Conservation (phyloP, 805 yeast genomes). For the Candida ascalaphidarum region DNA sequence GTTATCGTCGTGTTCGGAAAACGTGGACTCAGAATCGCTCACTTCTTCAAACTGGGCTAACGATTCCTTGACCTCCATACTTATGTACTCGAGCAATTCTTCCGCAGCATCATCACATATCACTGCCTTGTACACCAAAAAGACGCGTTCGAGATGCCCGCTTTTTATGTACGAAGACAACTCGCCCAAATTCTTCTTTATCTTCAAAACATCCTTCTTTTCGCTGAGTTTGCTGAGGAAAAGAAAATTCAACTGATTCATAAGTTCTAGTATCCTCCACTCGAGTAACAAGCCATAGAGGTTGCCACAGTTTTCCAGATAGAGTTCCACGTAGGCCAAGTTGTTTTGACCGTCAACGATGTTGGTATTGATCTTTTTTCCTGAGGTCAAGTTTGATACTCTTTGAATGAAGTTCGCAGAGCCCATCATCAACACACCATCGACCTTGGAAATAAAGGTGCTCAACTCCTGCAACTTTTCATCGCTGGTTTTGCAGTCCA, state of each 20-base stretch:
- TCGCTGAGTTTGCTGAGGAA: too few relatives aligned
- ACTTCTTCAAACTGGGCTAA: conserved; percentile 8
- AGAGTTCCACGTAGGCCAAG: conserved; percentile 22
- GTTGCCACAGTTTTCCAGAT: conserved; percentile 10
- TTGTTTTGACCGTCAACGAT: conserved; percentile 19
- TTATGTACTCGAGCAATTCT: conserved; percentile 4
- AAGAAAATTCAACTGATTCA: conserved; percentile 21
- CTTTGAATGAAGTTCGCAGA: conserved; percentile 17
- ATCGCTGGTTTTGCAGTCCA: conserved; percentile 20
- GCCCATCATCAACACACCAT: conserved; percentile 22
- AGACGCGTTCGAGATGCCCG: too few relatives aligned
- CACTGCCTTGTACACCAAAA: conserved; percentile 4
- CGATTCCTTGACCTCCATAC: conserved; percentile 7
- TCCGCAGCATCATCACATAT: conserved; percentile 4
- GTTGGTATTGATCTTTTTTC: conserved; percentile 15
- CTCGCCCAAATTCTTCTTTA: too few relatives aligned
- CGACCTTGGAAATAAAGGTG: conserved; percentile 19
- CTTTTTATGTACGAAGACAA: too few relatives aligned
- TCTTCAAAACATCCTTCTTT: too few relatives aligned
- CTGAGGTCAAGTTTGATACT: conserved; percentile 15
- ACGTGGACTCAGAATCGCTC: conserved; percentile 2
- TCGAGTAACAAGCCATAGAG: conserved; percentile 18
- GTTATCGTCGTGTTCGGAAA: conserved; percentile 9
- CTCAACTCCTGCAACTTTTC: conserved; percentile 13
- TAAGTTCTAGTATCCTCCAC: conserved; percentile 30